Percentiles rank a stretch among this genome's conserved stretches.
Evolutionary conservation across 108 stramenopile genomes (phyloP).

Genomic region (Discostella stelligeroides): DNA sequence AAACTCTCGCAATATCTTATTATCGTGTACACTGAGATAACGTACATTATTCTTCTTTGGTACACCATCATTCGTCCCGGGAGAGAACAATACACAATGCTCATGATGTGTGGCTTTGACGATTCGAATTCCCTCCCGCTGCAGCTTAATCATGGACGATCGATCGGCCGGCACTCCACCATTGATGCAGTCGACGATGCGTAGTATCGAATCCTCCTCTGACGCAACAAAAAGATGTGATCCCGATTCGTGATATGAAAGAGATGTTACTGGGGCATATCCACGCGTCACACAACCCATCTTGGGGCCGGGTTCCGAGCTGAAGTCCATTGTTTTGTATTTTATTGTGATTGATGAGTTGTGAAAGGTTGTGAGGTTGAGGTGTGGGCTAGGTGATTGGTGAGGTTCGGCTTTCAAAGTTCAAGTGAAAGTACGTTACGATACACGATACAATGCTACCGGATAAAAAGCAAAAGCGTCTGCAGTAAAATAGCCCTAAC

Average conservation of each 20-base stretch:
- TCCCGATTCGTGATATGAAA: conserved; percentile 76
- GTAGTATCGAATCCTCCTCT: conserved; percentile 60
- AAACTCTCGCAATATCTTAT: conserved; percentile 83
- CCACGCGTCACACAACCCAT: conserved; percentile 69
- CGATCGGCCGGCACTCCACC: conserved; percentile 49
- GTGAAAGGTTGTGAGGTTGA: too few species aligned
- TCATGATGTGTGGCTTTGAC: conserved; percentile 69
- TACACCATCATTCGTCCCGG: conserved; percentile 7
- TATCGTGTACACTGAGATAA: conserved; percentile 78
- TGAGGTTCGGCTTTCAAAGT: too few species aligned
- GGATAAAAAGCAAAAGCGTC: too few species aligned
- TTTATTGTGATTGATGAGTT: too few species aligned
- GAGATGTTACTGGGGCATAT: conserved; percentile 49
- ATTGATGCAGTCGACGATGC: conserved; percentile 63
- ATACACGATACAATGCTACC: too few species aligned
- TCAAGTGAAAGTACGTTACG: too few species aligned
- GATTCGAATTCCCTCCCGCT: conserved; percentile 63
- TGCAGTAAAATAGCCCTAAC: too few species aligned
- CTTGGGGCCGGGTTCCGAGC: conserved; percentile 55
- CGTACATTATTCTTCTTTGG: conserved; percentile 46
- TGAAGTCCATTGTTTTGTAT: conserved; percentile 67
- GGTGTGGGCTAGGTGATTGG: too few species aligned
- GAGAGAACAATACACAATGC: conserved; percentile 63
- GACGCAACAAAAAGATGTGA: conserved; percentile 72
- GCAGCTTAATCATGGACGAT: conserved; percentile 55